phyloP scores from a whole-genome alignment of 345 rosid genomes.

The Sisymbrium irio region DNA sequence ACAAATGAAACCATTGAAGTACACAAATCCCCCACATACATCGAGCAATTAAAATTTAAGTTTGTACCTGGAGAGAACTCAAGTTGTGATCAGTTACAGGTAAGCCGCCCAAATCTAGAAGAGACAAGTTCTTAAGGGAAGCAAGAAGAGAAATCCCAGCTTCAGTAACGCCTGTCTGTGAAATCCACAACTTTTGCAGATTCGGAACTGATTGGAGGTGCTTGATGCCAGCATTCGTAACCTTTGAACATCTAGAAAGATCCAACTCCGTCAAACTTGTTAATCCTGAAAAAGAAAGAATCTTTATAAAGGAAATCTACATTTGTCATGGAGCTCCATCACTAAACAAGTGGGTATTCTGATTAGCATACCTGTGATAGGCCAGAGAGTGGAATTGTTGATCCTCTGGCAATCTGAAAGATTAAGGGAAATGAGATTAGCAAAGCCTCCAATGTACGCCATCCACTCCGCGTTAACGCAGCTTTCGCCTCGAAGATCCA shows the following conservation, averaged over 20 bases:
- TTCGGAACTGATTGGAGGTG: conserved; percentile 67
- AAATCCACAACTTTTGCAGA: conserved; percentile 56
- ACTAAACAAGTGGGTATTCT: no score
- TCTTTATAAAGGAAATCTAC: no score
- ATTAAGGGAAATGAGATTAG: conserved; percentile 48
- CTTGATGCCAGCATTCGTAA: conserved; percentile 64
- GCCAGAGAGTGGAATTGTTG: conserved; percentile 70
- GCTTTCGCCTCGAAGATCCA: conserved; percentile 65
- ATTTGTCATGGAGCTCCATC: no score
- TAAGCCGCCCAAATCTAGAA: conserved; percentile 82
- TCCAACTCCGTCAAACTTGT: conserved; percentile 66
- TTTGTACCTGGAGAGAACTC: conserved; percentile 64
- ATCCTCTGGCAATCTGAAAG: conserved; percentile 68
- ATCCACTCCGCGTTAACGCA: conserved; percentile 88
- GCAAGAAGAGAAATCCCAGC: conserved; percentile 64
- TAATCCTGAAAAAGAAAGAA: conserved; percentile 47
- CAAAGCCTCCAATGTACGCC: conserved; percentile 86
- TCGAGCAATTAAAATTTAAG: neutral
- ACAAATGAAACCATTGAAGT: neutral
- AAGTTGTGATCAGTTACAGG: conserved; percentile 69
- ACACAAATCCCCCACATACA: neutral
- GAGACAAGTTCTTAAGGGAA: conserved; percentile 55
- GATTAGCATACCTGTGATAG: conserved; percentile 52
- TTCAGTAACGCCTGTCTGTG: conserved; percentile 63
- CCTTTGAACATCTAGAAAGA: conserved; percentile 75